A percentile compares a stretch with the other conserved stretches of the same genome.
These are phyloP conservation scores for Scalesia atractyloides DNA, from an alignment of 129 eudicot genomes.

Conservation along the genomic window DNA sequence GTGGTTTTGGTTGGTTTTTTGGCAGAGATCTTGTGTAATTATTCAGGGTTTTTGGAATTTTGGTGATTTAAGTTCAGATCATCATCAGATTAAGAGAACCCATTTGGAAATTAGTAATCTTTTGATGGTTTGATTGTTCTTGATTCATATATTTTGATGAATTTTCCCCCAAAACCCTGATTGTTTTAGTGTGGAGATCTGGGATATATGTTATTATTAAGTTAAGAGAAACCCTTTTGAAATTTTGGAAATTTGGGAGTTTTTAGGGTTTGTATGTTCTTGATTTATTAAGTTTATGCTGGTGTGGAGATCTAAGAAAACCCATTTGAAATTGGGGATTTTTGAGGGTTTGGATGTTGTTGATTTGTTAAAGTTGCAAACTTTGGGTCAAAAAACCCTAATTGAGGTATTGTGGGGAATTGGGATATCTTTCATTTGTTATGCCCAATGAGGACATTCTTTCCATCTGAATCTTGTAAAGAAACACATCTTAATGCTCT, in stretches of 20 bases:
- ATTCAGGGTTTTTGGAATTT: constrained; percentile 18
- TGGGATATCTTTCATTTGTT: constrained; percentile 67
- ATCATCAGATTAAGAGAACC: constrained; percentile 2
- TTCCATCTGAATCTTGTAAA: constrained; percentile 90
- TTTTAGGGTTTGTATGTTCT: constrained; percentile 19
- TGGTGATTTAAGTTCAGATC: constrained; percentile 26
- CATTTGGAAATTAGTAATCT: neutral
- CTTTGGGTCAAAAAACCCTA: constrained; percentile 26
- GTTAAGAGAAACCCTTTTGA: constrained; percentile 15
- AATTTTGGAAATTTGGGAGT: neutral
- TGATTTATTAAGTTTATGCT: constrained; percentile 26
- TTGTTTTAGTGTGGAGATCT: neutral
- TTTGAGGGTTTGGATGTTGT: constrained; percentile 26
- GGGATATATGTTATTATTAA: neutral
- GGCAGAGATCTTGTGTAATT: constrained; percentile 49
- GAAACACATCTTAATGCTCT: constrained; percentile 69
- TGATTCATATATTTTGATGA: constrained; percentile 16
- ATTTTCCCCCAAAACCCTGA: constrained; percentile 7
- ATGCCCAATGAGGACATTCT: constrained; percentile 88
- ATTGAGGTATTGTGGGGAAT: constrained; percentile 82
- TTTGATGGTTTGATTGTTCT: constrained; percentile 23
- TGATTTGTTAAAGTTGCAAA: constrained; percentile 8
- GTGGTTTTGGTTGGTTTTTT: constrained; percentile 43
- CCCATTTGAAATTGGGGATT: constrained; percentile 18
- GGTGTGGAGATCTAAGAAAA: constrained; percentile 61